Evolutionary conservation across 2,329 filamentous ascomycete species (phyloP), one percentile per base, ranked within the genome.

Genomic region (Diaporthe destruens): DNA sequence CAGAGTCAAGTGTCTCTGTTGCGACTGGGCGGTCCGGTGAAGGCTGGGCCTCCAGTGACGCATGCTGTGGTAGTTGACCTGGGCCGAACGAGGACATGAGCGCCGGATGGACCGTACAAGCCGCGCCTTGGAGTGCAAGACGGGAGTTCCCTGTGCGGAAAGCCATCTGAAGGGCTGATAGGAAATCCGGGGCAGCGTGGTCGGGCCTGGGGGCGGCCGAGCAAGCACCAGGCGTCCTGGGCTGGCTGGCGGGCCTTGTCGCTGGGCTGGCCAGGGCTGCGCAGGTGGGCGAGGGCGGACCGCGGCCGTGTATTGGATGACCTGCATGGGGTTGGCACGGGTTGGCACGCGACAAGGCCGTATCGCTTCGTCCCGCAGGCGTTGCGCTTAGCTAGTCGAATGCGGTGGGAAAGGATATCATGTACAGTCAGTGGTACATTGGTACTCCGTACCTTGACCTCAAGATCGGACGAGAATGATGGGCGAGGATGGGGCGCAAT

Each of bases 331-430:
- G 36, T 39, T 51, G 18, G 49, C 47, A 70, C 16, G 53, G 59
- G 69, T 53, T 73, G 68, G 44, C 61, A 63, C 69, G 63, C 69
- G 69, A 73, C 72, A 36, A 25, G 23, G 34, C 57, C 55, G 51
- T 67, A 53, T 53, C 59, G 53, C 55, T 39, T 68, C 47, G 54
- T 68, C 47, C 63, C 65, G 53, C 66, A 49, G 56, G 32, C 54
- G 44, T 66, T 71, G 72, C 69, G 55, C 61, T 57, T 68, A 71
- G 51, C 59, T 68, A 47, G 61, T 67, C 56, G 56, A 42, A 59
- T 61, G 44, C 9, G n/a, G 42, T 39, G 61, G 47, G 49, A 25
- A n/a, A 55, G 44, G 63, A 71, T 32, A 69, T 39, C 20, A 34
- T 29, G 29, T 5, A 29, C 2, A 29, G 29, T 29, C 2, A 29